Percentiles rank a stretch among this genome's conserved stretches.
Conservation (phyloP, 805 yeast species). For the Wickerhamiella spandovensis region DNA sequence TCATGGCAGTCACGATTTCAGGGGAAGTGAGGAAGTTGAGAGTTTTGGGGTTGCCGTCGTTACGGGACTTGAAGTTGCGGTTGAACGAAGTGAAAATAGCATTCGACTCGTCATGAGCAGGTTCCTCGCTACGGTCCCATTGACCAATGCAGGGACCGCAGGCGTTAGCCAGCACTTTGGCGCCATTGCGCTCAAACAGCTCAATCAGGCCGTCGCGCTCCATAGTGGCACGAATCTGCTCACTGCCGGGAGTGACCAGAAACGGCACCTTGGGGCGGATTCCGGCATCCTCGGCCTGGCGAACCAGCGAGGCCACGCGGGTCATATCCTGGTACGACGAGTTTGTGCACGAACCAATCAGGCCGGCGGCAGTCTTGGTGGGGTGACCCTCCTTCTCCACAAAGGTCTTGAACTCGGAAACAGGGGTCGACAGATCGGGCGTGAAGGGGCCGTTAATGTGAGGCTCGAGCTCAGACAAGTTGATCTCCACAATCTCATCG, state of each 20-base stretch:
- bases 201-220: conserved; percentile 89
- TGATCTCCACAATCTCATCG: conserved; percentile 85
- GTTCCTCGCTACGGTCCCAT: conserved; percentile 61
- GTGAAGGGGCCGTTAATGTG: conserved; percentile 97
- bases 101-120: conserved; percentile 26
- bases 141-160: conserved; percentile 99
- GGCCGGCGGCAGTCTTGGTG: conserved; percentile 77
- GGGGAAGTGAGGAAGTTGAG: conserved; percentile 98
- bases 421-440: conserved; percentile 93
- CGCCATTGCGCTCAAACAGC: conserved; percentile 84
- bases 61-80: conserved; percentile 95
- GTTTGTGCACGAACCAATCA: conserved; percentile 97
- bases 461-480: conserved; percentile 82
- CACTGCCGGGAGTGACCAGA: conserved; percentile 96
- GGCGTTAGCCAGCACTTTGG: conserved; percentile 89
- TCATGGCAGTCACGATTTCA: conserved; percentile 93
- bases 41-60: conserved; percentile 95
- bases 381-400: conserved; percentile 90
- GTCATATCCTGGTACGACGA: conserved; percentile 98
- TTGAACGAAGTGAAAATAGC: conserved; percentile 94
- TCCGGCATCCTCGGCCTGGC: conserved; percentile 84
- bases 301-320: conserved; percentile 84
- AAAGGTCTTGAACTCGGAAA: conserved; percentile 70
- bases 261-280: conserved; percentile 81
- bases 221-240: conserved; percentile 95